Conservation (phyloP, 208 protist species). For the Acanthamoeba sp. region DNA sequence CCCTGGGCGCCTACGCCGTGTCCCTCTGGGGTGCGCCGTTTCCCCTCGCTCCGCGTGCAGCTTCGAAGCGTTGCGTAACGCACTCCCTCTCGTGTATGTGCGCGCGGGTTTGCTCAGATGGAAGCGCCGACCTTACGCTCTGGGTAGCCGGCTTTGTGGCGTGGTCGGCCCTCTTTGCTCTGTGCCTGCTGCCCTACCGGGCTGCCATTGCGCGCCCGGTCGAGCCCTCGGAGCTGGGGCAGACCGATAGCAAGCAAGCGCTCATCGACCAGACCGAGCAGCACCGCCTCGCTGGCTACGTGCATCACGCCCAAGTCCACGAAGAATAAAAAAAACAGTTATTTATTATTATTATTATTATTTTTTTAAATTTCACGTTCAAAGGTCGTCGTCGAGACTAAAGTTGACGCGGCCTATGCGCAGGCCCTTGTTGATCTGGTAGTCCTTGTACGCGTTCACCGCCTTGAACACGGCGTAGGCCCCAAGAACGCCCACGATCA, state of each 20-base stretch:
- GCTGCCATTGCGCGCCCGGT: neutral
- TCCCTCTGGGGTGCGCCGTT: neutral
- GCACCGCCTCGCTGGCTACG: neutral
- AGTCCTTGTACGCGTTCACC: neutral
- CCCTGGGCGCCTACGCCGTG: neutral
- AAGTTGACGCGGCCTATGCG: neutral
- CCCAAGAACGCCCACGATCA: neutral
- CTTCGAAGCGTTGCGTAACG: neutral
- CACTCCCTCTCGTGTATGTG: neutral
- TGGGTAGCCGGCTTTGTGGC: neutral
- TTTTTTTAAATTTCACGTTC: neutral
- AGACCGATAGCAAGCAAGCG: neutral
- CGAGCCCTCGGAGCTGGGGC: neutral
- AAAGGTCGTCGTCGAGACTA: neutral
- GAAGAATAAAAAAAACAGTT: no score
- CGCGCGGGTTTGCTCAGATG: neutral
- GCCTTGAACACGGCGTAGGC: neutral
- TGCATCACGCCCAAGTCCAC: neutral
- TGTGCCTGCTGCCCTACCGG: neutral
- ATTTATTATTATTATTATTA: no score
- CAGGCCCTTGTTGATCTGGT: neutral
- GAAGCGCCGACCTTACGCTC: neutral
- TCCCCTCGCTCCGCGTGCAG: no score
- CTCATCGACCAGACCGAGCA: conserved; percentile 4
- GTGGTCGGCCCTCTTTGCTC: neutral